These are phyloP conservation scores for Jaapia argillacea DNA, from an alignment of 768 basidiomycete species.

Conservation along the genomic window DNA sequence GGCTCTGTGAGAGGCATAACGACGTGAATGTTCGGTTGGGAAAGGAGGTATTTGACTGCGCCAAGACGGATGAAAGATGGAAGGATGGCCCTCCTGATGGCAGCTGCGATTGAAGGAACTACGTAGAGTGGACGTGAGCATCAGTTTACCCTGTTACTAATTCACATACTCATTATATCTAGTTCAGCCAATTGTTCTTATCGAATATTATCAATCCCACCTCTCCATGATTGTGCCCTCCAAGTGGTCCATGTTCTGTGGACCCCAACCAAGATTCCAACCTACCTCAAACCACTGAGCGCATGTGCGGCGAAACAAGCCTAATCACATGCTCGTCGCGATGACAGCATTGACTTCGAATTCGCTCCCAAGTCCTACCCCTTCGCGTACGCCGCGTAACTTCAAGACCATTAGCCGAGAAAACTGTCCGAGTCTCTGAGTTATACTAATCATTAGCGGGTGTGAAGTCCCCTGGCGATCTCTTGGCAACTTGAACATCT, in stretches of 20 bases:
- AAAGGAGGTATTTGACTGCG: slow-evolving; percentile 77
- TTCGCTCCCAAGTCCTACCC: no score
- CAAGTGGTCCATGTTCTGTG: neutral
- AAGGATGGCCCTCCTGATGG: slow-evolving; percentile 84
- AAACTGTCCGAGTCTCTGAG: no score
- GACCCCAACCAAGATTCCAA: neutral
- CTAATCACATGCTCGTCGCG: no score
- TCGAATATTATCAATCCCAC: neutral
- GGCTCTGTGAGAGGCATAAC: slow-evolving; percentile 92
- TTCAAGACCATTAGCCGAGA: no score
- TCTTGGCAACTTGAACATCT: no score
- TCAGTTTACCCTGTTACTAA: neutral
- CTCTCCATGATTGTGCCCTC: no score
- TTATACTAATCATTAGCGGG: no score
- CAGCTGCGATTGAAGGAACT: slow-evolving; percentile 57
- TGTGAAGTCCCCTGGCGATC: no score
- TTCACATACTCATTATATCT: neutral
- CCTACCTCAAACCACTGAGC: neutral
- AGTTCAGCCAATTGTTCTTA: neutral
- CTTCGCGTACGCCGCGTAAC: no score
- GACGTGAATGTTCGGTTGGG: slow-evolving; percentile 84
- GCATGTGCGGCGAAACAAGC: no score
- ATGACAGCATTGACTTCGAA: no score
- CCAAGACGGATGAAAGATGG: slow-evolving; percentile 82
- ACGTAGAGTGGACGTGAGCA: neutral